A percentile compares a stretch with the other conserved stretches of the same genome.
These are phyloP conservation scores for Angophora floribunda DNA, from an alignment of 345 rosid genomes.

Conservation along the genomic window DNA sequence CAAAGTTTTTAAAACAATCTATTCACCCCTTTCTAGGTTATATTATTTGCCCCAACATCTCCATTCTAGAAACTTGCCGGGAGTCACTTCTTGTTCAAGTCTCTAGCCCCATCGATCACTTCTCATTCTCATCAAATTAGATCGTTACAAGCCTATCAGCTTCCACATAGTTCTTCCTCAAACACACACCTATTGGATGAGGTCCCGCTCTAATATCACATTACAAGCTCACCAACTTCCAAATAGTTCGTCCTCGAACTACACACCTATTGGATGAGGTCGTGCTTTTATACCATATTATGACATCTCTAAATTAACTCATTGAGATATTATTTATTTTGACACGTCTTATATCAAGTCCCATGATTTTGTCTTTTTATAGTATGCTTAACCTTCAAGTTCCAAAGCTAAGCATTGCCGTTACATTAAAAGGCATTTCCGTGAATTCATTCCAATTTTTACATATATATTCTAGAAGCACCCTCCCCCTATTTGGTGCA, in stretches of 20 bases:
- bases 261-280: too few species aligned
- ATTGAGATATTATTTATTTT: accelerated
- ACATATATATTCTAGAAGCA: accelerated
- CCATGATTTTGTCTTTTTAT: accelerated
- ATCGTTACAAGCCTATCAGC: accelerated
- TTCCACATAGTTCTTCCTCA: accelerated
- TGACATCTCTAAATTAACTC: accelerated
- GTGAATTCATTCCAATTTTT: accelerated
- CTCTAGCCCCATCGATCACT: accelerated
- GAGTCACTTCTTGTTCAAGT: too few species aligned
- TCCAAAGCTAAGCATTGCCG: too few species aligned
- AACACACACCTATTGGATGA: too few species aligned
- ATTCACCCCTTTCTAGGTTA: too few species aligned
- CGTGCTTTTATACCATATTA: not conserved
- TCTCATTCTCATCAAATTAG: too few species aligned
- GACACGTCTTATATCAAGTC: accelerated
- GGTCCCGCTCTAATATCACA: too few species aligned
- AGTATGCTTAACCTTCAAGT: too few species aligned
- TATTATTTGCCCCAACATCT: accelerated
- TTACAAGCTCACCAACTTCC: accelerated
- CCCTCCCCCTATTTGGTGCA: accelerated
- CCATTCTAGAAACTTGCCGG: accelerated
- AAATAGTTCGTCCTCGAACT: accelerated
- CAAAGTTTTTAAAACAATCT: too few species aligned
- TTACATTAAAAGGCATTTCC: accelerated